A percentile compares a stretch with the other conserved stretches of the same genome.
These are phyloP conservation scores for Saccharomycopsis phalli DNA, from an alignment of 1,139 yeast species.

Conservation along the genomic window DNA sequence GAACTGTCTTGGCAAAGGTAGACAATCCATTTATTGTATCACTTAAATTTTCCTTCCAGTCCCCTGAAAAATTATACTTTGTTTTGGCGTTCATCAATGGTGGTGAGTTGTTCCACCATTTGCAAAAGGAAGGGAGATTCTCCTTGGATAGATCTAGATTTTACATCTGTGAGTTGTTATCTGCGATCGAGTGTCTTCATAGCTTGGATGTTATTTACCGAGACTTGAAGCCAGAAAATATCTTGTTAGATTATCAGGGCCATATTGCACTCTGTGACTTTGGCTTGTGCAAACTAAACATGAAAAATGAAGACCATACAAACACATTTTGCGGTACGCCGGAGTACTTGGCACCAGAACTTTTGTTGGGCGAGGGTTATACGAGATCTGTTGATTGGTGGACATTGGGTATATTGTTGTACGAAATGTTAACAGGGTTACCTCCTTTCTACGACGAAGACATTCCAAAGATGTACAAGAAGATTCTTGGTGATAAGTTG, in stretches of 20 bases:
- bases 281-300: conserved; percentile 89
- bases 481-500: conserved; percentile 80
- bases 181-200: conserved; percentile 88
- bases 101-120: conserved; percentile 92
- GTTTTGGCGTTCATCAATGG: conserved; percentile 94
- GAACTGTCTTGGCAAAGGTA: conserved; percentile 88
- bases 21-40: conserved; percentile 98
- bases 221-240: conserved; percentile 93
- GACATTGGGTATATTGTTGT: conserved; percentile 89
- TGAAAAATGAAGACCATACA: conserved; percentile 82
- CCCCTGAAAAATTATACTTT: conserved; percentile 85
- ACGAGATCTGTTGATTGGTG: conserved; percentile 96
- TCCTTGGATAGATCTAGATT: conserved; percentile 84
- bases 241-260: conserved; percentile 87
- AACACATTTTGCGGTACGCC: conserved; percentile 97
- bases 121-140: conserved; percentile 86
- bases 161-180: conserved; percentile 85
- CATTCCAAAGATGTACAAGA: conserved; percentile 88
- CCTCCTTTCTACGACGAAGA: conserved; percentile 97
- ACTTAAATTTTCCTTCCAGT: conserved; percentile 87
- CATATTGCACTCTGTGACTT: conserved; percentile 97
- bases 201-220: conserved; percentile 87
- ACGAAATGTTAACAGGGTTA: conserved; percentile 93
- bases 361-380: conserved; percentile 84
- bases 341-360: conserved; percentile 92